These are phyloP conservation scores for Nemania sp. DNA, from an alignment of 2,329 filamentous ascomycete species.

Conservation along the genomic window DNA sequence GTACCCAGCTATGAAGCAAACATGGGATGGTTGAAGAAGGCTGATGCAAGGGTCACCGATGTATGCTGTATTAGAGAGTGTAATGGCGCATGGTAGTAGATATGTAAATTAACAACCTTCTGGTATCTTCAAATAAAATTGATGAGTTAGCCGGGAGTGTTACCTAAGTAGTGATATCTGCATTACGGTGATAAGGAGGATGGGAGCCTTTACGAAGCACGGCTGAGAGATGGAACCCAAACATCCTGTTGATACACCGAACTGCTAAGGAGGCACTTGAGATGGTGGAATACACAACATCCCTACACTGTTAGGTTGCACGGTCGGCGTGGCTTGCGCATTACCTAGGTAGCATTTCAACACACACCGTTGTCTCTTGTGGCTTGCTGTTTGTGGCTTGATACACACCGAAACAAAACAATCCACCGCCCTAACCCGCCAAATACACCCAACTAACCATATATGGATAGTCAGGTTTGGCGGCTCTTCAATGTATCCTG, in stretches of 20 bases:
- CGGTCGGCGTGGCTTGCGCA: constrained; percentile 8
- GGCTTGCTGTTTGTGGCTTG: neutral
- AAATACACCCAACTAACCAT: neutral
- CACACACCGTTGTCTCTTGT: neutral
- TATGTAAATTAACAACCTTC: neutral
- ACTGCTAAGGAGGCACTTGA: neutral
- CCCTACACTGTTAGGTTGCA: neutral
- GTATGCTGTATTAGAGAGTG: neutral
- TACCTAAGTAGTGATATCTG: neutral
- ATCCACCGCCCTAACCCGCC: neutral
- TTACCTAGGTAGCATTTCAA: neutral
- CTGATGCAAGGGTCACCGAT: constrained; percentile 13
- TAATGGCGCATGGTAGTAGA: neutral
- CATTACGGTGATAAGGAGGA: neutral
- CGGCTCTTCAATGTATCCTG: neutral
- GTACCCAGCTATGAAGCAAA: constrained; percentile 6
- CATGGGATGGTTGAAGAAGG: neutral
- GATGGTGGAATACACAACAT: neutral
- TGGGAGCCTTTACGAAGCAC: no score
- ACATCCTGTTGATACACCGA: no score
- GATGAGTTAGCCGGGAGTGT: no score
- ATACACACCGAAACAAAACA: no score
- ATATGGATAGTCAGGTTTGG: neutral
- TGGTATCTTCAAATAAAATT: no score
- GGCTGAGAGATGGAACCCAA: neutral